Conservation (phyloP, 768 basidiomycete genomes). For the Mycena latifolia region DNA sequence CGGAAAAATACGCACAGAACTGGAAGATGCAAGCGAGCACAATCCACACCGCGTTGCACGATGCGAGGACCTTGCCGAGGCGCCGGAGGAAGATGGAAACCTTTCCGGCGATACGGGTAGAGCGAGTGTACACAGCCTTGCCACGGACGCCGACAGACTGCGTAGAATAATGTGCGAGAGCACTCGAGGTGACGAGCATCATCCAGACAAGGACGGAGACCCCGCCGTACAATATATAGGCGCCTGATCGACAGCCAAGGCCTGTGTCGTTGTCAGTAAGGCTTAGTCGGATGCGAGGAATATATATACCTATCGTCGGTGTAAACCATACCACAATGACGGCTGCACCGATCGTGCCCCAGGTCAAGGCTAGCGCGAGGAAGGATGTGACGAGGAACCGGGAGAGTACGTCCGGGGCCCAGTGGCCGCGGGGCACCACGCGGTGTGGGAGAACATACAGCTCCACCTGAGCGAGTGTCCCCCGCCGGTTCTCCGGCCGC, state of each 20-base stretch:
- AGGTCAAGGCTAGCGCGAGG: constrained; percentile 42
- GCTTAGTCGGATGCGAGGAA: neutral
- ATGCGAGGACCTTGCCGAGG: constrained; percentile 45
- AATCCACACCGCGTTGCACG: constrained; percentile 47
- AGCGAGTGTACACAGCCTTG: neutral
- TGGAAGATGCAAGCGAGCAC: constrained; percentile 46
- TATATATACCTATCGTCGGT: constrained; percentile 41
- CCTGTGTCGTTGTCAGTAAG: constrained; percentile 14
- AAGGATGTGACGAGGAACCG: constrained; percentile 38
- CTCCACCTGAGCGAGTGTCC: constrained; percentile 36
- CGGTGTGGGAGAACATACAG: constrained; percentile 28
- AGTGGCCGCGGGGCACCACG: constrained; percentile 19
- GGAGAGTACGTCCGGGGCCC: constrained; percentile 38
- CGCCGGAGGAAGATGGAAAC: constrained; percentile 45
- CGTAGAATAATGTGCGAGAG: constrained; percentile 44
- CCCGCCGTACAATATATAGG: constrained; percentile 41
- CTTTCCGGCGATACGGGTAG: constrained; percentile 31
- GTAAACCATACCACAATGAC: constrained; percentile 43
- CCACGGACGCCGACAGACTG: neutral
- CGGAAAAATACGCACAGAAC: constrained; percentile 28
- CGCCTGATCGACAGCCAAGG: constrained; percentile 39
- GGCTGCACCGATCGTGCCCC: constrained; percentile 46
- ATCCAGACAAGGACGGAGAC: constrained; percentile 41
- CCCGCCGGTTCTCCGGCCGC: constrained; percentile 33
- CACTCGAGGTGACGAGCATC: constrained; percentile 40